These are phyloP conservation scores for Salix caprea DNA, from an alignment of 345 rosid genomes.

Conservation along the genomic window DNA sequence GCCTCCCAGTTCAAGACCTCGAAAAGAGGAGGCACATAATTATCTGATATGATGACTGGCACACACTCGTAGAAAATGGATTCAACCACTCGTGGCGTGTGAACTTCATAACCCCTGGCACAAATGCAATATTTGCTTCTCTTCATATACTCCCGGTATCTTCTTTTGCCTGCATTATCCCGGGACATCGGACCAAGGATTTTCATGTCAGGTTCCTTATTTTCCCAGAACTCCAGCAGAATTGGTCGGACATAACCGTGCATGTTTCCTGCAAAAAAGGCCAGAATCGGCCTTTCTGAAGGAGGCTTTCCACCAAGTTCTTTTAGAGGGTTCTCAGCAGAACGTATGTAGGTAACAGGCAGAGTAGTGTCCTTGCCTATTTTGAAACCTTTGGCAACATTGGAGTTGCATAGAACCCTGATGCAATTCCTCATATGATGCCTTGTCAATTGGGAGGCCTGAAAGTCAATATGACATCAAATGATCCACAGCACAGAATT, in stretches of 20 bases:
- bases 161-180: constrained; percentile 48
- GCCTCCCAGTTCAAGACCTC: constrained; percentile 79
- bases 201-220: constrained; percentile 72
- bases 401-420: constrained; percentile 73
- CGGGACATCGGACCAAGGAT: constrained; percentile 72
- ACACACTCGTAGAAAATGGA: constrained; percentile 73
- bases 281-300: constrained; percentile 54
- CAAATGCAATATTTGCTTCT: constrained; percentile 85
- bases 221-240: constrained; percentile 64
- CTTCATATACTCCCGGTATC: constrained; percentile 73
- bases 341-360: constrained; percentile 70
- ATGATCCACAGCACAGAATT: not conserved
- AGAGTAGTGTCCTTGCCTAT: constrained; percentile 69
- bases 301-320: constrained; percentile 68
- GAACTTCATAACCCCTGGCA: constrained; percentile 86
- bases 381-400: constrained; percentile 62
- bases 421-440: constrained; percentile 52
- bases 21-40: constrained; percentile 82
- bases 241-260: constrained; percentile 76
- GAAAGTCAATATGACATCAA: constrained; percentile 25
- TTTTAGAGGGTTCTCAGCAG: constrained; percentile 47
- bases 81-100: constrained; percentile 80
- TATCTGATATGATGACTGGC: constrained; percentile 83
- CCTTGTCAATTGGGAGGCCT: constrained; percentile 61
- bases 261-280: constrained; percentile 89